Evolutionary conservation across 2,329 filamentous ascomycete species (phyloP).

Genomic region (Talaromyces sp.): DNA sequence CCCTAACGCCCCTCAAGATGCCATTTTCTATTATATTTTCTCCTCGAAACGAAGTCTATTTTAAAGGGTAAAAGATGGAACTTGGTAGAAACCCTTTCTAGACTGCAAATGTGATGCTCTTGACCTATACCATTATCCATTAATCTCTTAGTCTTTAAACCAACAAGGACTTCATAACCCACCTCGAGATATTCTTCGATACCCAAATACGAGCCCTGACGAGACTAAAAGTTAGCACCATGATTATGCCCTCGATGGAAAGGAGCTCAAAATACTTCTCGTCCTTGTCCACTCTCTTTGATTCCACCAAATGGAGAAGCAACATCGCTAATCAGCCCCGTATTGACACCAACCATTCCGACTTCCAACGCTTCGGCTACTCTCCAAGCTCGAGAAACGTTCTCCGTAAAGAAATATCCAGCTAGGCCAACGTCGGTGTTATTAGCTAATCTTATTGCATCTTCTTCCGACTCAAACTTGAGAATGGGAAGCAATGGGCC

Average conservation of each 20-base stretch:
- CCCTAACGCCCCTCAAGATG: neutral
- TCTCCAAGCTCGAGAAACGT: constrained; percentile 58
- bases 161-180: neutral
- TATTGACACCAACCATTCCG: constrained; percentile 64
- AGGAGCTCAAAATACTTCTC: constrained; percentile 53
- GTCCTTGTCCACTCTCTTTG: constrained; percentile 76
- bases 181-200: too few relatives aligned
- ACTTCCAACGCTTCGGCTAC: constrained; percentile 57
- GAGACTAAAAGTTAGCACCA: too few relatives aligned
- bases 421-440: constrained; percentile 79
- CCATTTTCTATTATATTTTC: too few relatives aligned
- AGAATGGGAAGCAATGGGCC: constrained; percentile 89
- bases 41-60: neutral
- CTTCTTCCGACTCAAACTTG: constrained; percentile 80
- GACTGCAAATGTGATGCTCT: neutral
- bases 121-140: neutral
- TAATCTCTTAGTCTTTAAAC: neutral
- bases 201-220: too few relatives aligned
- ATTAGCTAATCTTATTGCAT: constrained; percentile 84
- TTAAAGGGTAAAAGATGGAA: neutral
- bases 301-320: constrained; percentile 70
- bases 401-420: constrained; percentile 82
- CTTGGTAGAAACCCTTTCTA: neutral
- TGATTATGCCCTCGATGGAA: too few relatives aligned
- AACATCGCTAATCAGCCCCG: constrained; percentile 59